Conservation (phyloP, 1,284 basidiomycete genomes). For the Puccinia coronata region DNA sequence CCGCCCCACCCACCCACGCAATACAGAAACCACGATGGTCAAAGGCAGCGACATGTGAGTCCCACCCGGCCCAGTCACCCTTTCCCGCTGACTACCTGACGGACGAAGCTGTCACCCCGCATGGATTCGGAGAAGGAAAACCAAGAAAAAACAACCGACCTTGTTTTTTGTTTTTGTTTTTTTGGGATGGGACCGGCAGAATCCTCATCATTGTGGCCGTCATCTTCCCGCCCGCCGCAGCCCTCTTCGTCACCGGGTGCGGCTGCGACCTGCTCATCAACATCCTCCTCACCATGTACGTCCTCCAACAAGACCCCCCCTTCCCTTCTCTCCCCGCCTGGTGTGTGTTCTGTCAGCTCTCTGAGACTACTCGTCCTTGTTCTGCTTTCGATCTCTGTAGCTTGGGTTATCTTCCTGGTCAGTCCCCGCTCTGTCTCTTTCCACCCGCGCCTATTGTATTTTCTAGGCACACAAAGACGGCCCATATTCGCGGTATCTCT, state of each 20-base stretch:
- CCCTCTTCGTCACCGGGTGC: constrained; percentile 73
- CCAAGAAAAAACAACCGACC: too few species aligned
- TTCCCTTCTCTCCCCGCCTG: neutral
- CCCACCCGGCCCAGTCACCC: neutral
- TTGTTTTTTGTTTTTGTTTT: constrained; percentile 11
- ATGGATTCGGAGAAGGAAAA: too few species aligned
- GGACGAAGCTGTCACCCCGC: too few species aligned
- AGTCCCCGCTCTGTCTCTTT: neutral
- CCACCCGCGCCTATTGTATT: neutral
- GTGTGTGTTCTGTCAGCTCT: neutral
- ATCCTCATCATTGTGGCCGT: constrained; percentile 67
- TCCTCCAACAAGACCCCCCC: constrained; percentile 49
- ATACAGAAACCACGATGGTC: neutral
- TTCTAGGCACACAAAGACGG: neutral
- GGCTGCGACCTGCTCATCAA: constrained; percentile 73
- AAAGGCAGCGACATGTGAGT: constrained; percentile 30
- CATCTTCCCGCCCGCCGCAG: constrained; percentile 65
- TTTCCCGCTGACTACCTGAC: neutral
- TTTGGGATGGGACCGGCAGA: neutral
- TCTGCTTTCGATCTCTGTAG: neutral
- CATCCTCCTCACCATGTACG: constrained; percentile 71
- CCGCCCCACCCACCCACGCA: neutral
- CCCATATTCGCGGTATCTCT: too few species aligned
- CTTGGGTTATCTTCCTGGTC: constrained; percentile 48
- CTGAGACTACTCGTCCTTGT: neutral